Conservation (phyloP, 306 rosid genomes). For the Gastrolobium villosum region DNA sequence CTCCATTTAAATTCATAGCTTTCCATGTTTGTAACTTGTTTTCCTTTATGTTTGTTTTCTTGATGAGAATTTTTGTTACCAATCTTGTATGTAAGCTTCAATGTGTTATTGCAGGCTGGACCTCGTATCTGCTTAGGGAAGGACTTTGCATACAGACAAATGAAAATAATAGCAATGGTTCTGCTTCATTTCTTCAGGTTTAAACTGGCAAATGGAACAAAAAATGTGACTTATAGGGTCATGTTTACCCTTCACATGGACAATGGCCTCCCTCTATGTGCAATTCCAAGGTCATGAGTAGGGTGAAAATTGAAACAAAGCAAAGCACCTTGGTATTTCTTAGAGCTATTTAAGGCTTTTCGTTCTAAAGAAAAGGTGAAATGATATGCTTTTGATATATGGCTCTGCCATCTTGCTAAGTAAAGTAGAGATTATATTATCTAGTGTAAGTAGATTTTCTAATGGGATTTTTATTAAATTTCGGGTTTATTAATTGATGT, state of each 20-base stretch:
- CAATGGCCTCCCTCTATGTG: slow-evolving; percentile 69
- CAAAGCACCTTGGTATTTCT: not conserved
- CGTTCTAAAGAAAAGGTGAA: not conserved
- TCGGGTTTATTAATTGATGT: not conserved
- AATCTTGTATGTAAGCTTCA: not conserved
- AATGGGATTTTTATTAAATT: not conserved
- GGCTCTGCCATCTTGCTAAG: not conserved
- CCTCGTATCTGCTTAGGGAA: slow-evolving; percentile 80
- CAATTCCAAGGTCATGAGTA: slow-evolving; percentile 56
- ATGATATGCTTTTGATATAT: not conserved
- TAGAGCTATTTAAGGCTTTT: not conserved
- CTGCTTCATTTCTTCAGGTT: slow-evolving; percentile 70
- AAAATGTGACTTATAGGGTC: slow-evolving; percentile 60
- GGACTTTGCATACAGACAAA: slow-evolving; percentile 83
- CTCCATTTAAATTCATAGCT: slow-evolving; percentile 82
- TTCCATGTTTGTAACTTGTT: slow-evolving; percentile 71
- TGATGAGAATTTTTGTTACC: not conserved
- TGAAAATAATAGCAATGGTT: slow-evolving; percentile 73
- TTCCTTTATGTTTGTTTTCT: not conserved
- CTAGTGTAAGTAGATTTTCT: not conserved
- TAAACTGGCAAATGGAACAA: slow-evolving; percentile 59
- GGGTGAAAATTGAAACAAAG: not conserved
- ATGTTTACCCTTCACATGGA: slow-evolving; percentile 86
- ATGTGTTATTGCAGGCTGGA: slow-evolving; percentile 64
- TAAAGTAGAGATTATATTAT: not conserved